Base-by-base conservation (phyloP, 805 yeast genomes). In the Candida corydali region DNA sequence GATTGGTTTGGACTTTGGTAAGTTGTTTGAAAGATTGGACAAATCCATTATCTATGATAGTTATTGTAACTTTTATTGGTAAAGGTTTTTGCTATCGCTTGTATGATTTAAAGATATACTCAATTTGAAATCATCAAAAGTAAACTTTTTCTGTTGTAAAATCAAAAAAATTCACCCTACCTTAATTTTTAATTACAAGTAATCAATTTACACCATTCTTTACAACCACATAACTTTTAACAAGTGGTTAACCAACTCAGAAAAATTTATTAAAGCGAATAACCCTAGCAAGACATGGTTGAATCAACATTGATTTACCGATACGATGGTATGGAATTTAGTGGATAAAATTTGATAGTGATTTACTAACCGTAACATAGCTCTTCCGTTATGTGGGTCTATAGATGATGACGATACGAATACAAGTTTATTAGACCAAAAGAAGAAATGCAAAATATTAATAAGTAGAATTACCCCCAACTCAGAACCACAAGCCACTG, bases 381-480 rank as follows among this genome's bases (percentile, higher is more conserved):
- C 93, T 17, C 78, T 93, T 34, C 98, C 98, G 19, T 70, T 91
- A 38, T 79, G 94, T 41, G 95, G 95, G 5, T 84, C 96, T 2
- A 89, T 86, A 9, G 98, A 91, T 55, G 98, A 91, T 55, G 88
- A 84, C 44, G 70, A 73, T 26, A 74, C 71, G 35, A 78, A 75
- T 43, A 69, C 80, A 1, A 65, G 68, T 3, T 65, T 91, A 30
- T 52, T 69, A 17, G 93, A 86, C 36, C 88, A 86, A 55, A 91
- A 89, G 72, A 78, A 83, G 57, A 87, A 87, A 59, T 78, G 86
- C 47, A 89, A 91, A 61, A 63, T 82, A 37, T 70, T 93, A 38
- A 73, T 88, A 18, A 67, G 82, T 23, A 75, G 91, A 52, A 75
- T 89, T 55, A 82, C 81, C 22, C 82, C 89, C 33, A 75, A 80